Evolutionary conservation across 2,329 filamentous ascomycete species (phyloP).

Genomic region (Nigrospora oryzae): DNA sequence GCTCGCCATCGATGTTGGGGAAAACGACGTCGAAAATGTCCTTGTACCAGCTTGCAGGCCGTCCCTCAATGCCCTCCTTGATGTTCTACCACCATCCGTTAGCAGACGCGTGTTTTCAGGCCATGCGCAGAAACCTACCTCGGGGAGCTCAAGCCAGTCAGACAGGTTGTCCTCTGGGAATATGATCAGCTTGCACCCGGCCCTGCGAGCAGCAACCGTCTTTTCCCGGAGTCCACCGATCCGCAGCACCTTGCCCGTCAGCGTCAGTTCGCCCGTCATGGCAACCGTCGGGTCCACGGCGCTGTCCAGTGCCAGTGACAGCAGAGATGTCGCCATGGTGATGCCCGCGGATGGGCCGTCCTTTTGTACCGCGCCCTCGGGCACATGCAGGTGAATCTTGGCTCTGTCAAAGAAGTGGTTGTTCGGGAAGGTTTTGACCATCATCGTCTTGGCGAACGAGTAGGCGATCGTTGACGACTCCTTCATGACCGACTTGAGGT

Average conservation of each 20-base stretch:
- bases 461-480: slow-evolving; percentile 94
- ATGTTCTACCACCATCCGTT: slow-evolving; percentile 63
- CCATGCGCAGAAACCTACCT: slow-evolving; percentile 56
- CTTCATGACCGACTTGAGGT: slow-evolving; percentile 95
- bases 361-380: slow-evolving; percentile 92
- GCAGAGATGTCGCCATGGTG: slow-evolving; percentile 91
- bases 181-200: slow-evolving; percentile 86
- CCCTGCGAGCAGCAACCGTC: slow-evolving; percentile 87
- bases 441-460: slow-evolving; percentile 84
- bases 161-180: slow-evolving; percentile 94
- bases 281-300: slow-evolving; percentile 79
- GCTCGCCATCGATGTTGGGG: slow-evolving; percentile 63
- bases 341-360: slow-evolving; percentile 91
- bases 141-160: slow-evolving; percentile 93
- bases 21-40: slow-evolving; percentile 93
- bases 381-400: slow-evolving; percentile 90
- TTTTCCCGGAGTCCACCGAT: slow-evolving; percentile 95
- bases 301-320: slow-evolving; percentile 75
- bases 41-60: slow-evolving; percentile 84
- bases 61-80: slow-evolving; percentile 90
- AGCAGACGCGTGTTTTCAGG: slow-evolving; percentile 7
- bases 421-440: slow-evolving; percentile 76
- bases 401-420: slow-evolving; percentile 97
- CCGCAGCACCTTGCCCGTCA: slow-evolving; percentile 91
- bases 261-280: slow-evolving; percentile 95